Evolutionary conservation across 2,329 filamentous ascomycete species (phyloP).

Genomic region (Stemphylium beticola): DNA sequence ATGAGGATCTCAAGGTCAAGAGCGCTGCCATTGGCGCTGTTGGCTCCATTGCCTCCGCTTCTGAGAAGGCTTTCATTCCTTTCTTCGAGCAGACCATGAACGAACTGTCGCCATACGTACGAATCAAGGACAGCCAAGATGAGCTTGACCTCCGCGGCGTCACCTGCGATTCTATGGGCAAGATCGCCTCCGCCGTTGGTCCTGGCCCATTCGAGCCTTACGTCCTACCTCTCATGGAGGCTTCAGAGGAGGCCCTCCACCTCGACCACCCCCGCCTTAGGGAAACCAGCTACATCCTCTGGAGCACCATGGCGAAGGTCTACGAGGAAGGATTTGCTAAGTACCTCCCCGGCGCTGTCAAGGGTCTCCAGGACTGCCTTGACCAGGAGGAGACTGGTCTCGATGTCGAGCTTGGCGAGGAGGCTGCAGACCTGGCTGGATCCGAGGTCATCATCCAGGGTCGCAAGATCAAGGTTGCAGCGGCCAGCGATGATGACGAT

Average conservation of each 20-base stretch:
- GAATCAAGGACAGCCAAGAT: conserved; percentile 86
- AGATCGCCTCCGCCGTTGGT: conserved; percentile 88
- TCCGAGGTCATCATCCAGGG: conserved; percentile 79
- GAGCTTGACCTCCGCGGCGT: conserved; percentile 88
- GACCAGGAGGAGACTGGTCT: conserved; percentile 87
- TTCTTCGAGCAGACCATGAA: conserved; percentile 93
- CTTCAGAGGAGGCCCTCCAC: conserved; percentile 87
- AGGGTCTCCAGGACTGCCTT: conserved; percentile 81
- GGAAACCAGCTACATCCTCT: conserved; percentile 97
- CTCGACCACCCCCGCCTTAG: conserved; percentile 89
- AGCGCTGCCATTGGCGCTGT: conserved; percentile 86
- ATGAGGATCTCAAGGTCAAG: conserved; percentile 89
- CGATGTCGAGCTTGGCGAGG: conserved; percentile 75
- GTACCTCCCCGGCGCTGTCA: conserved; percentile 78
- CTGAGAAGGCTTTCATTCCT: conserved; percentile 83
- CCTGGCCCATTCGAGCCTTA: conserved; percentile 87
- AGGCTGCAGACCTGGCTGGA: conserved; percentile 75
- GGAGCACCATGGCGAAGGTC: conserved; percentile 92
- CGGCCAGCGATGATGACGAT: conserved; percentile 65
- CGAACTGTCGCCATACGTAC: conserved; percentile 81
- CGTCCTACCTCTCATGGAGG: conserved; percentile 86
- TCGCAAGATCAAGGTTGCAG: conserved; percentile 82
- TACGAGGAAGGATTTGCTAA: conserved; percentile 84
- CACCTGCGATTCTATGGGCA: conserved; percentile 90
- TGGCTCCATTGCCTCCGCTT: conserved; percentile 86